phyloP scores from a whole-genome alignment of 352 stramenopile genomes.

The Phytophthora chlamydospora region DNA sequence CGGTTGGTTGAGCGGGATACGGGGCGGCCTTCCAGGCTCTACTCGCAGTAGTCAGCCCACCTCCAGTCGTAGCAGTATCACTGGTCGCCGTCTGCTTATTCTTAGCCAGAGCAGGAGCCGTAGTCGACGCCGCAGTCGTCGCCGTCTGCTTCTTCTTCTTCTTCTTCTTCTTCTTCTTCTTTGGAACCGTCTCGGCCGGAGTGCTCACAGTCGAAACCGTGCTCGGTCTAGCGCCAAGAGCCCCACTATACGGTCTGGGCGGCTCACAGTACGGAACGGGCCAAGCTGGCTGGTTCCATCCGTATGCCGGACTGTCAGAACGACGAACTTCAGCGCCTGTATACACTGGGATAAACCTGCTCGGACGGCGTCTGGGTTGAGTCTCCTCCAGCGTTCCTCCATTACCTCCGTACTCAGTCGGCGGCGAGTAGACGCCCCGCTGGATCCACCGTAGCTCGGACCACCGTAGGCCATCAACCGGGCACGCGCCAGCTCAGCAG shows the following conservation, averaged over 20 bases:
- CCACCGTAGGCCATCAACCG: neutral
- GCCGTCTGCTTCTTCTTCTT: too few species aligned
- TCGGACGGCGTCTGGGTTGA: neutral
- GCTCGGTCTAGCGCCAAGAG: too few species aligned
- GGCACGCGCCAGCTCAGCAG: neutral
- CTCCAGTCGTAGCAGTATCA: too few species aligned
- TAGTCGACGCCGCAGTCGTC: too few species aligned
- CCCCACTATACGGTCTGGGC: too few species aligned
- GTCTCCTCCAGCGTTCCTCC: neutral
- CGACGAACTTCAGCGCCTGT: neutral
- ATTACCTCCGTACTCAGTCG: neutral
- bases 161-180: neutral
- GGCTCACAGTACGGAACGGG: neutral
- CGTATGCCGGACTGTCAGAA: neutral
- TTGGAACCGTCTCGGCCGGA: neutral
- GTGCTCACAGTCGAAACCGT: too few species aligned
- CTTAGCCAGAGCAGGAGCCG: too few species aligned
- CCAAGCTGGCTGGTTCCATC: neutral
- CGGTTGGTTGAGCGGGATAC: too few species aligned
- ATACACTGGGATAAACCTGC: neutral
- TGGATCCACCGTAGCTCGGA: neutral
- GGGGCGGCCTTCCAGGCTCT: too few species aligned
- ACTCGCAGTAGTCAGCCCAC: too few species aligned
- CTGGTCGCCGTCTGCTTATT: too few species aligned
- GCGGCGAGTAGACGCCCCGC: neutral